These are phyloP conservation scores for Aspergillus campestris DNA, from an alignment of 495 filamentous ascomycete species.

Conservation along the genomic window DNA sequence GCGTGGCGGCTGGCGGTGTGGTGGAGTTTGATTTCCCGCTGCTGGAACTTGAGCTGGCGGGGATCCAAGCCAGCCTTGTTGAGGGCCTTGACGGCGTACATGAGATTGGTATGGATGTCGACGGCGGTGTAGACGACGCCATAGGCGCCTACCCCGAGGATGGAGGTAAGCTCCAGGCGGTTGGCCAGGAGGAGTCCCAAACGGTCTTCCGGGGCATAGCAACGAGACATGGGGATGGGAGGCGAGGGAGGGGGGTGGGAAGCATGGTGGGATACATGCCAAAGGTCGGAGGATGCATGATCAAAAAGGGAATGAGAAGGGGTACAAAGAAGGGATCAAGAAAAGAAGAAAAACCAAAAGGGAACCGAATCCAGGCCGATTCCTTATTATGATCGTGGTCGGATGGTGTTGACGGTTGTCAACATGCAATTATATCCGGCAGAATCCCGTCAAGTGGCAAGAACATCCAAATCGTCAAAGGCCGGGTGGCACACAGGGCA, in stretches of 20 bases:
- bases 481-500: neutral
- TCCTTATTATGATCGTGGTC: no score
- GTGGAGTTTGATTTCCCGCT: slow-evolving; percentile 86
- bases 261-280: slow-evolving; percentile 45
- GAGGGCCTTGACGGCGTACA: slow-evolving; percentile 94
- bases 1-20: slow-evolving; percentile 78
- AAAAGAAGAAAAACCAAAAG: no score
- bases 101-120: slow-evolving; percentile 72
- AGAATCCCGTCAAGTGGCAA: neutral
- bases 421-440: neutral
- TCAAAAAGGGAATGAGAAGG: slow-evolving; percentile 1
- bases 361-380: no score
- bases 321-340: neutral
- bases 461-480: slow-evolving; percentile 2
- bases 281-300: slow-evolving; percentile 14
- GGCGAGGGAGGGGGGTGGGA: slow-evolving; percentile 54
- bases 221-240: slow-evolving; percentile 30
- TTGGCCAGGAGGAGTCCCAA: slow-evolving; percentile 76
- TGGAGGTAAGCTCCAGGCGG: slow-evolving; percentile 71
- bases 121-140: slow-evolving; percentile 92
- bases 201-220: slow-evolving; percentile 68
- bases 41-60: slow-evolving; percentile 83
- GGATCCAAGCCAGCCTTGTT: slow-evolving; percentile 86
- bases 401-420: no score
- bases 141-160: slow-evolving; percentile 91